Evolutionary conservation across 495 filamentous ascomycete genomes (phyloP).

Genomic region (Pyrenopolyporus hunteri): DNA sequence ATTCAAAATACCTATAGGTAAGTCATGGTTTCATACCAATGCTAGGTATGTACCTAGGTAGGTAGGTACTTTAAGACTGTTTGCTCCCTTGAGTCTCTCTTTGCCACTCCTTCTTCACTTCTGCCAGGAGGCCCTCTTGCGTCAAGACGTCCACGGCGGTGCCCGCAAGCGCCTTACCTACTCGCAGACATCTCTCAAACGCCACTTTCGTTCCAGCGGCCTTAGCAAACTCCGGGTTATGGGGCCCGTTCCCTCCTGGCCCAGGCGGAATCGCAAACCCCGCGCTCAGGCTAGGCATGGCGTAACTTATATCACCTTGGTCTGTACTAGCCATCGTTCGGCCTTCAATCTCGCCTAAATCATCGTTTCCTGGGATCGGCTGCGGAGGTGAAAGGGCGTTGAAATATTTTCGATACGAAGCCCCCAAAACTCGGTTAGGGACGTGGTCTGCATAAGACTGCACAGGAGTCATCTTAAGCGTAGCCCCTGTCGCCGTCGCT

Average conservation of each 20-base stretch:
- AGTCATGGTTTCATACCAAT: not conserved
- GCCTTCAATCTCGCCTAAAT: conserved; percentile 56
- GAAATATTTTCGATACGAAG: conserved; percentile 59
- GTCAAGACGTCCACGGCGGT: conserved; percentile 61
- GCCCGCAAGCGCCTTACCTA: conserved; percentile 62
- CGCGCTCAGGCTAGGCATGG: conserved; percentile 65
- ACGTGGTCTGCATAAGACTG: conserved; percentile 65
- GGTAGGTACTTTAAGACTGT: not conserved
- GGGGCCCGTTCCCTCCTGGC: conserved; percentile 55
- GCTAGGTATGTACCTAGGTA: no score
- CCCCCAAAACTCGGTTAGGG: conserved; percentile 63
- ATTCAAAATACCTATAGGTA: not conserved
- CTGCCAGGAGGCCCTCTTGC: conserved; percentile 51
- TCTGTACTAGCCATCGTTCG: conserved; percentile 63
- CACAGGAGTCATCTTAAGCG: conserved; percentile 52
- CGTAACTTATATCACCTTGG: conserved; percentile 69
- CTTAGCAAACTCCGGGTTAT: conserved; percentile 65
- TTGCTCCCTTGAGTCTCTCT: conserved; percentile 21
- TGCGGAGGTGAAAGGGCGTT: conserved; percentile 50
- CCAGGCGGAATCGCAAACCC: conserved; percentile 62
- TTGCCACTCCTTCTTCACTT: conserved; percentile 43
- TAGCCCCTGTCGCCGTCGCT: conserved; percentile 65
- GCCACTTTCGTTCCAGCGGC: conserved; percentile 61
- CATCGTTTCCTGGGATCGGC: conserved; percentile 50
- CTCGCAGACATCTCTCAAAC: conserved; percentile 57